These are phyloP conservation scores for Candida albicans DNA, from an alignment of 1,139 yeast genomes.

Conservation along the genomic window DNA sequence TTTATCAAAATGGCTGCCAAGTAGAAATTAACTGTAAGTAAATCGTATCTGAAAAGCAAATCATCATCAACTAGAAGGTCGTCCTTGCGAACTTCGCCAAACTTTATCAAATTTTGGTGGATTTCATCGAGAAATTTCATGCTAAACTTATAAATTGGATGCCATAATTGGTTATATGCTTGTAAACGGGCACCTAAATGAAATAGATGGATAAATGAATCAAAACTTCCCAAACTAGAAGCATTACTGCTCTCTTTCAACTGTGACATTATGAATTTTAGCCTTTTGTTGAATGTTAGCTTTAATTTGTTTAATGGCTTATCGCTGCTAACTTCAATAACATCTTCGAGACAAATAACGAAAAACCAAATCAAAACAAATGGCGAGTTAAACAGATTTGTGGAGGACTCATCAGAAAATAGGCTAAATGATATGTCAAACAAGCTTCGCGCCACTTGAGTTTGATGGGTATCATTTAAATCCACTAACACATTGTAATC, in stretches of 20 bases:
- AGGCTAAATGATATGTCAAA: slow-evolving; percentile 34
- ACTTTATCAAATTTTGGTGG: slow-evolving; percentile 26
- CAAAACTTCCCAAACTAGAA: slow-evolving; percentile 43
- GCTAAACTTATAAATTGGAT: slow-evolving; percentile 48
- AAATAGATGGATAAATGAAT: slow-evolving; percentile 43
- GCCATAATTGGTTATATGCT: slow-evolving; percentile 21
- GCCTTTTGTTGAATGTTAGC: slow-evolving; percentile 36
- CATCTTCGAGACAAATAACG: slow-evolving; percentile 38
- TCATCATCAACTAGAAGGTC: slow-evolving; percentile 20
- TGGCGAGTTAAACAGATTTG: slow-evolving; percentile 20
- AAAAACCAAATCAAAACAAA: slow-evolving; percentile 38
- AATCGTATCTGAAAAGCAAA: slow-evolving; percentile 22
- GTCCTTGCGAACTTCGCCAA: slow-evolving; percentile 17
- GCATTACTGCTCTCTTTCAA: slow-evolving; percentile 35
- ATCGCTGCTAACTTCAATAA: slow-evolving; percentile 28
- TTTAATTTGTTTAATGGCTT: slow-evolving; percentile 33
- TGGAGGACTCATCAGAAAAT: slow-evolving; percentile 27
- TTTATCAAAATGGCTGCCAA: slow-evolving; percentile 45
- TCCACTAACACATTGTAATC: slow-evolving; percentile 41
- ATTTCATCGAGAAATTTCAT: slow-evolving; percentile 38
- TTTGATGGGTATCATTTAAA: slow-evolving; percentile 25
- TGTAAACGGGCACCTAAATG: slow-evolving; percentile 43
- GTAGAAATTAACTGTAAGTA: slow-evolving; percentile 37
- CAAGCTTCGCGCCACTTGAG: slow-evolving; percentile 27
- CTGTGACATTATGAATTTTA: slow-evolving; percentile 34